Percentiles rank a stretch among this genome's conserved stretches.
Conservation (phyloP, 208 protist genomes). For the Leishmania aethiopica region DNA sequence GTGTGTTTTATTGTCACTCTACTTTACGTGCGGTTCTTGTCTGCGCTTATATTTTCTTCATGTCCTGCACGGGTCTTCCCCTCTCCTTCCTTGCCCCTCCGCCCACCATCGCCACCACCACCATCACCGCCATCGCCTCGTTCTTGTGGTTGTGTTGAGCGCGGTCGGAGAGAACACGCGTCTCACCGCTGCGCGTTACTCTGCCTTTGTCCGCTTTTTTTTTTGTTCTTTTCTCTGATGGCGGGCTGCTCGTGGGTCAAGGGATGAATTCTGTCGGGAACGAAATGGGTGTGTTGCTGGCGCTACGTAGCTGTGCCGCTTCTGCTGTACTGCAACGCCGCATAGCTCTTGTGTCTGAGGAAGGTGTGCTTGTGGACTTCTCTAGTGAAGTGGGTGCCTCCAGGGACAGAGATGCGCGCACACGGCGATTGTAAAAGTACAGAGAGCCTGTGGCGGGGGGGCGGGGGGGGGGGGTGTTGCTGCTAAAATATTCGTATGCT, state of each 20-base stretch:
- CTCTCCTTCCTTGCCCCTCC: background rate
- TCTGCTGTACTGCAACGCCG: background rate
- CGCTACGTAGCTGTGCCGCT: background rate
- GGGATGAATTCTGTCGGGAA: no score
- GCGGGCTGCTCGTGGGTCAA: background rate
- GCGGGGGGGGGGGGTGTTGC: no score
- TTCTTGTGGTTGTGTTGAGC: background rate
- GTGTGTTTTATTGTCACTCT: no score
- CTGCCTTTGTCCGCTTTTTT: background rate
- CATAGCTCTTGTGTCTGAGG: background rate
- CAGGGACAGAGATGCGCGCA: no score
- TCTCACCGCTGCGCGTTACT: background rate
- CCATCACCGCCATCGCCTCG: background rate
- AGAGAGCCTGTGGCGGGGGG: background rate
- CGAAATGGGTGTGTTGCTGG: background rate
- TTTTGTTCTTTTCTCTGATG: conserved; percentile 2
- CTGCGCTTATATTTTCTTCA: background rate
- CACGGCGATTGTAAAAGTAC: no score
- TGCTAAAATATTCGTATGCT: no score
- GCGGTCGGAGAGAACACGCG: no score
- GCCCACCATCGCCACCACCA: background rate
- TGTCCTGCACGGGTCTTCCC: background rate
- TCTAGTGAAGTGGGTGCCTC: no score
- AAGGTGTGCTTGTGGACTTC: background rate
- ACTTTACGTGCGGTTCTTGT: no score